Percentiles rank a stretch among this genome's conserved stretches.
Conservation (phyloP, 1,284 basidiomycete genomes). For the Melampsora abietis-canadensis region DNA sequence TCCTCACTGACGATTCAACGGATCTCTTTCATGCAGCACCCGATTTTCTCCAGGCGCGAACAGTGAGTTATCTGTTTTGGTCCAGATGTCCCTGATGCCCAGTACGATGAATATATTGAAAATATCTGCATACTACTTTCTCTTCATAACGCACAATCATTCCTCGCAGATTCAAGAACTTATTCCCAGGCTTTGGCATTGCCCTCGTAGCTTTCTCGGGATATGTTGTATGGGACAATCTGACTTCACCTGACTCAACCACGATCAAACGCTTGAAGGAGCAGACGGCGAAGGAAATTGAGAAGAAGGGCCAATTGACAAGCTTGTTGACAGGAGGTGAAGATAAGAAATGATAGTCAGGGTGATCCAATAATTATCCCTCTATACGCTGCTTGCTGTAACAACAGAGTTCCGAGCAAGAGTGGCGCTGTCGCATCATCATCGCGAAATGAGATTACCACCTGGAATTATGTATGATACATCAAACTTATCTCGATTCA, state of each 20-base stretch:
- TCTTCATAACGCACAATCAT: background rate
- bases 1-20: background rate
- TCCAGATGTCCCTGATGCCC: background rate
- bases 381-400: no score
- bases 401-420: no score
- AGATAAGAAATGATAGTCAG: background rate
- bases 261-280: slow-evolving; percentile 29
- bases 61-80: slow-evolving; percentile 10
- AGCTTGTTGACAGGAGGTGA: slow-evolving; percentile 1
- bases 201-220: slow-evolving; percentile 83
- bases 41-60: slow-evolving; percentile 36
- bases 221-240: slow-evolving; percentile 62
- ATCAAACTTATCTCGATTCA: no score
- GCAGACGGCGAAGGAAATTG: slow-evolving; percentile 13
- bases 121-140: no score
- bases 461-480: no score
- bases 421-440: no score
- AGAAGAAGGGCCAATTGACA: background rate
- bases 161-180: slow-evolving; percentile 20
- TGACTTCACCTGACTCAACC: slow-evolving; percentile 32
- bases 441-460: no score
- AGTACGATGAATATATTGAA: background rate
- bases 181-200: slow-evolving; percentile 89
- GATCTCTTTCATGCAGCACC: slow-evolving; percentile 18
- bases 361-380: background rate